These are phyloP conservation scores for Trichoderma reesei DNA, from an alignment of 495 filamentous ascomycete genomes.

Conservation along the genomic window DNA sequence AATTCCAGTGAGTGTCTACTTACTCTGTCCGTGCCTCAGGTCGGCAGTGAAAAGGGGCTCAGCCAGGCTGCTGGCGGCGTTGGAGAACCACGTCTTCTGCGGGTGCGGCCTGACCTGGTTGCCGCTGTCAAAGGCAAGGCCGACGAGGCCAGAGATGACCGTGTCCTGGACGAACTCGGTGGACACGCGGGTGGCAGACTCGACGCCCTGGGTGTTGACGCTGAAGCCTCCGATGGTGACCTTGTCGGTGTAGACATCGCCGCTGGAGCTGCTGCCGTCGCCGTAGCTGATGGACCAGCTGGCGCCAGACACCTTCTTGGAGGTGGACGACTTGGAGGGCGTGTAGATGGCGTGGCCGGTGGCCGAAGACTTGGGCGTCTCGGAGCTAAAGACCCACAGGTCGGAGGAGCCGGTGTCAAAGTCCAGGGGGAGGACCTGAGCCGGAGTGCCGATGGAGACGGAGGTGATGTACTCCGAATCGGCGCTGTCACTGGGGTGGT, in stretches of 20 bases:
- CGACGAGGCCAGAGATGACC: constrained; percentile 58
- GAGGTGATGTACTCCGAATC: constrained; percentile 60
- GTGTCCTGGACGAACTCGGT: constrained; percentile 45
- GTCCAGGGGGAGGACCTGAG: constrained; percentile 53
- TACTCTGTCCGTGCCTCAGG: constrained; percentile 47
- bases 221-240: constrained; percentile 58
- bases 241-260: constrained; percentile 57
- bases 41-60: constrained; percentile 56
- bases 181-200: constrained; percentile 55
- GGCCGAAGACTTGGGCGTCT: constrained; percentile 18
- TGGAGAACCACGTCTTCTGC: constrained; percentile 66
- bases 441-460: constrained; percentile 50
- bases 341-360: constrained; percentile 53
- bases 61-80: constrained; percentile 45
- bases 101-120: constrained; percentile 53
- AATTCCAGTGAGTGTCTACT: background rate
- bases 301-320: constrained; percentile 40
- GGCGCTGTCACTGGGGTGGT: constrained; percentile 41
- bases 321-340: constrained; percentile 34
- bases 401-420: constrained; percentile 71
- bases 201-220: constrained; percentile 55
- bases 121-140: constrained; percentile 58
- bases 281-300: constrained; percentile 63
- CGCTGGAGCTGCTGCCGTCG: constrained; percentile 54
- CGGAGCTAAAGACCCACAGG: constrained; percentile 46